These are phyloP conservation scores for Yamadazyma diospyri DNA, from an alignment of 1,139 yeast species.

Conservation along the genomic window DNA sequence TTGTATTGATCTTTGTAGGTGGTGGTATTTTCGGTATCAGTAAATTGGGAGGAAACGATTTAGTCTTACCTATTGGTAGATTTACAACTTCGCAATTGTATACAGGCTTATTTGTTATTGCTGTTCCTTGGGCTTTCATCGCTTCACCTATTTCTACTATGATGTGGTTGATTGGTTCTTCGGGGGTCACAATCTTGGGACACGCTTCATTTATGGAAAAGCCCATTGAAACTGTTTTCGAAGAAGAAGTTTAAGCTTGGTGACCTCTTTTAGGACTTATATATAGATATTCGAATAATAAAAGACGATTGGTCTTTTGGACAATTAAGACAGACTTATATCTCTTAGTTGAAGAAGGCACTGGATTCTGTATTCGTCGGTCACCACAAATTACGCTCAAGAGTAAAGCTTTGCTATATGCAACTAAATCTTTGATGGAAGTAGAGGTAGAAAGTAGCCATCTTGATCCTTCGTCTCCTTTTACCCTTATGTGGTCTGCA, in stretches of 20 bases:
- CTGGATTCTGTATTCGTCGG: too few species aligned
- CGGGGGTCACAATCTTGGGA: slow-evolving; percentile 79
- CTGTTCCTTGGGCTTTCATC: slow-evolving; percentile 85
- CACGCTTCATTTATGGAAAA: slow-evolving; percentile 96
- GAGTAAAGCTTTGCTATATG: too few species aligned
- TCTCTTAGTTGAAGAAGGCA: too few species aligned
- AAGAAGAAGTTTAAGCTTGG: slow-evolving; percentile 57
- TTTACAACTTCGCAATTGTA: slow-evolving; percentile 82
- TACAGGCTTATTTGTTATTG: slow-evolving; percentile 74
- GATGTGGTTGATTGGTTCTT: slow-evolving; percentile 96
- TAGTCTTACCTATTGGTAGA: slow-evolving; percentile 64
- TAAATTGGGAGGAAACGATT: slow-evolving; percentile 76
- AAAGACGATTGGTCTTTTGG: too few species aligned
- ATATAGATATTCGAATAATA: slow-evolving; percentile 14
- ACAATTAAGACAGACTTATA: too few species aligned
- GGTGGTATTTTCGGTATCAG: slow-evolving; percentile 79
- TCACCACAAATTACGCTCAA: too few species aligned
- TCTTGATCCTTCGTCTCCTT: too few species aligned
- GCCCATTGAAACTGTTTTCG: slow-evolving; percentile 96
- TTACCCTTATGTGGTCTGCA: too few species aligned
- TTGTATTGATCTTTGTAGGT: slow-evolving; percentile 66
- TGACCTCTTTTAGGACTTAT: too few species aligned
- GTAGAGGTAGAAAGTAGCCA: too few species aligned
- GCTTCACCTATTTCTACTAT: slow-evolving; percentile 93
- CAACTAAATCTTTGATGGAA: too few species aligned